A percentile compares a stretch with the other conserved stretches of the same genome.
Conservation (phyloP, 2,329 filamentous ascomycete genomes). For the Dryadomyces quercus-mongolicae region DNA sequence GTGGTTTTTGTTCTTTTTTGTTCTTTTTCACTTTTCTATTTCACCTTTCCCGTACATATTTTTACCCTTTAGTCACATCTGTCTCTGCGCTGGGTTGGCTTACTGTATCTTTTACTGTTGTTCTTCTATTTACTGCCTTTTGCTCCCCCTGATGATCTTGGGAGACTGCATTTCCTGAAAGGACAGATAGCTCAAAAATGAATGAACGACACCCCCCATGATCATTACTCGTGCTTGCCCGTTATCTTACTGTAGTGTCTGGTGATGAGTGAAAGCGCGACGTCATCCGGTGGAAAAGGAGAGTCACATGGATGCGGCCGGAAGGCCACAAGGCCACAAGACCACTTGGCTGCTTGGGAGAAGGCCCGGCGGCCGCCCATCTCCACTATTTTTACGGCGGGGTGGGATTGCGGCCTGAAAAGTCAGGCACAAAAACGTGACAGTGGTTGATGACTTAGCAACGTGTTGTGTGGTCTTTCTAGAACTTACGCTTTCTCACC, state of each 20-base stretch:
- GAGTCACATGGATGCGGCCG: too few species aligned
- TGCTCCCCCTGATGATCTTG: too few species aligned
- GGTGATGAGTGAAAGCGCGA: too few species aligned
- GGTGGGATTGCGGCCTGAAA: neutral
- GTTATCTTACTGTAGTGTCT: too few species aligned
- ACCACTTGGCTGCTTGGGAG: too few species aligned
- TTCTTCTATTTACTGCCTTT: neutral
- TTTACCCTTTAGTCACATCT: neutral
- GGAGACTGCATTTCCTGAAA: too few species aligned
- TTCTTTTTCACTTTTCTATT: neutral
- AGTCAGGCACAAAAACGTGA: neutral
- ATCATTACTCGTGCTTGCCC: too few species aligned
- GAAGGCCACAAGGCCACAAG: too few species aligned
- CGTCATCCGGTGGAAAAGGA: too few species aligned
- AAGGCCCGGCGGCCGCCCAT: too few species aligned
- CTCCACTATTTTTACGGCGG: neutral
- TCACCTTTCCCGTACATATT: neutral
- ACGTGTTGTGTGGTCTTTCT: neutral
- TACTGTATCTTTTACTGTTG: neutral
- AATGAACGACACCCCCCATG: neutral
- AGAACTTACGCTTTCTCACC: neutral
- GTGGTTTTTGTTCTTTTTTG: neutral
- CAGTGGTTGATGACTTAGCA: constrained; percentile 1
- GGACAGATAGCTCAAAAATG: neutral
- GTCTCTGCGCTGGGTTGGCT: neutral